Evolutionary conservation across 139 green algal genomes (phyloP), one percentile per base, ranked within the genome.

Genomic region (Microglena sp.): DNA sequence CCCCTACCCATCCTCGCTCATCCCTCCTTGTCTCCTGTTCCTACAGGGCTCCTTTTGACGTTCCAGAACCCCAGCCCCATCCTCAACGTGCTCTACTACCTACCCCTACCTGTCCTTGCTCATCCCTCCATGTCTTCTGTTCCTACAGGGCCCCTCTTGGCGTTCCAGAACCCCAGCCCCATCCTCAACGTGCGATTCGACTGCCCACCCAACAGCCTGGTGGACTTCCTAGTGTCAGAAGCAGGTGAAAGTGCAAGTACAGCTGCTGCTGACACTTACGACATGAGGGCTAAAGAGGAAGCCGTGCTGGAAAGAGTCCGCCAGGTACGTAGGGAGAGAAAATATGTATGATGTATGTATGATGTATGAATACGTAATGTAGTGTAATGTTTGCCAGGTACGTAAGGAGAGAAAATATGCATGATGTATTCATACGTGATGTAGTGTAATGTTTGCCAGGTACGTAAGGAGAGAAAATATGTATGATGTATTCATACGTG

Each of bases 101-200:
- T n/a, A n/a, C n/a, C n/a, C n/a, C n/a, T n/a, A n/a, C n/a, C n/a
- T n/a, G n/a, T n/a, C n/a, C n/a, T n/a, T n/a, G n/a, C n/a, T n/a
- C n/a, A n/a, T n/a, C n/a, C n/a, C n/a, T n/a, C n/a, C n/a, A n/a
- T n/a, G n/a, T n/a, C n/a, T n/a, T n/a, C n/a, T n/a, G n/a, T n/a
- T n/a, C n/a, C n/a, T n/a, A n/a, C n/a, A n/a, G n/a, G n/a, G n/a
- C 81, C 86, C 4, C 72, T 87, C 55, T 77, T 96, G 33, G 88
- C 93, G 54, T 88, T 84, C 66, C 71, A 86, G 53, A 55, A 78
- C 2, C 77, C 77, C 29, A 87, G 76, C 67, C 83, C 75, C n/a
- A 86, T 95, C 54, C 75, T 96, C 33, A 87, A 93, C 70, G 85
- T 95, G 55, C 80, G 88, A 27, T 73, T 77, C 0, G 89, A 95